These are phyloP conservation scores for Plasmodium gonderi DNA, from an alignment of 169 alveolate species.

Conservation along the genomic window DNA sequence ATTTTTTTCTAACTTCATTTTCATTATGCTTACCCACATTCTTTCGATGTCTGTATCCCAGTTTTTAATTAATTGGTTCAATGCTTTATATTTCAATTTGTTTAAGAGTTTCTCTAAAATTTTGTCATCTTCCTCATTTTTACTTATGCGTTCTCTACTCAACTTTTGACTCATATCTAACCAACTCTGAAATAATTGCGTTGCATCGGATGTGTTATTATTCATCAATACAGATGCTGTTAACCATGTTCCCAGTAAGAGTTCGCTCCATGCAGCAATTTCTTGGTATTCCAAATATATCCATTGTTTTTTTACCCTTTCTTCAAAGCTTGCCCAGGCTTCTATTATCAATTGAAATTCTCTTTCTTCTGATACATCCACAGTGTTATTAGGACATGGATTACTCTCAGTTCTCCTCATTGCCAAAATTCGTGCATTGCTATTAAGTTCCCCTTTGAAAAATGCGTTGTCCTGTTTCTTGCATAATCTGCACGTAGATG, in stretches of 20 bases:
- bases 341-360: slow-evolving; percentile 8
- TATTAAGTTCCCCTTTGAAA: neutral
- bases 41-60: slow-evolving; percentile 12
- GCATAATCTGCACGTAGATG: neutral
- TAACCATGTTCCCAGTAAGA: slow-evolving; percentile 8
- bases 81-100: slow-evolving; percentile 8
- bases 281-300: neutral
- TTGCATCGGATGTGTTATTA: neutral
- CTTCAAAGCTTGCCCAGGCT: slow-evolving; percentile 2
- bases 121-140: neutral
- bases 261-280: neutral
- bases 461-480: neutral
- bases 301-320: neutral
- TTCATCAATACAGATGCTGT: neutral
- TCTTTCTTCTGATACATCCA: neutral
- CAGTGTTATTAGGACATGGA: neutral
- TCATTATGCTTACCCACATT: neutral
- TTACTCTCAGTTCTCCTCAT: neutral
- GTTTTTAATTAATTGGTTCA: slow-evolving; percentile 1
- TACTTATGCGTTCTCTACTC: neutral
- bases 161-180: neutral
- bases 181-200: neutral
- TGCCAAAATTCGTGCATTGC: neutral
- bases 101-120: neutral
- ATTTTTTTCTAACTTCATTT: slow-evolving; percentile 21